phyloP scores from a whole-genome alignment of 164 flowering plant species.

The Saururus chinensis region DNA sequence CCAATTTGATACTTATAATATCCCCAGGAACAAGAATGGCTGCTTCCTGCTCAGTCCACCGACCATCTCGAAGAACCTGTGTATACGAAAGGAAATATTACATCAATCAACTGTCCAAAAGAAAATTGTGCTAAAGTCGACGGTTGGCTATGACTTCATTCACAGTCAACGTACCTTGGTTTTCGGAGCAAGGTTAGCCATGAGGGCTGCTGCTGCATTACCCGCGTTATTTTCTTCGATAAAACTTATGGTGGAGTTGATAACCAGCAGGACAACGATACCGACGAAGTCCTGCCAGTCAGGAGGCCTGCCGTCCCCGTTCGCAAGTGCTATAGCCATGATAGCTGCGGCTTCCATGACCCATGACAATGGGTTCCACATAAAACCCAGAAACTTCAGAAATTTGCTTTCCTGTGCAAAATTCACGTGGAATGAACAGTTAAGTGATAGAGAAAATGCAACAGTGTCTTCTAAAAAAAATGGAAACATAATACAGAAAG shows the following conservation, averaged over 20 bases:
- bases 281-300: constrained; percentile 84
- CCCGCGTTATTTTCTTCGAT: constrained; percentile 82
- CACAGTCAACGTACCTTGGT: constrained; percentile 36
- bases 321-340: constrained; percentile 69
- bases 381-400: constrained; percentile 71
- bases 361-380: constrained; percentile 84
- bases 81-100: not conserved
- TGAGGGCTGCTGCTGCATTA: constrained; percentile 74
- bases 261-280: constrained; percentile 44
- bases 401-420: constrained; percentile 54
- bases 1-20: constrained; percentile 64
- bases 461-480: too few species aligned
- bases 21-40: constrained; percentile 71
- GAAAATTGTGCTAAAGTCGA: not conserved
- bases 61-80: constrained; percentile 70
- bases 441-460: not conserved
- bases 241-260: constrained; percentile 73
- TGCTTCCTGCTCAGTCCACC: constrained; percentile 78
- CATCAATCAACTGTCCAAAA: not conserved
- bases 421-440: not conserved
- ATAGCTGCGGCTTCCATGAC: constrained; percentile 79
- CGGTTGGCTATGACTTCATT: not conserved
- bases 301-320: constrained; percentile 60
- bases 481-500: constrained; percentile 3
- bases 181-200: constrained; percentile 81